Evolutionary conservation across 495 filamentous ascomycete genomes (phyloP).

Genomic region (Corynascus novoguineensis): DNA sequence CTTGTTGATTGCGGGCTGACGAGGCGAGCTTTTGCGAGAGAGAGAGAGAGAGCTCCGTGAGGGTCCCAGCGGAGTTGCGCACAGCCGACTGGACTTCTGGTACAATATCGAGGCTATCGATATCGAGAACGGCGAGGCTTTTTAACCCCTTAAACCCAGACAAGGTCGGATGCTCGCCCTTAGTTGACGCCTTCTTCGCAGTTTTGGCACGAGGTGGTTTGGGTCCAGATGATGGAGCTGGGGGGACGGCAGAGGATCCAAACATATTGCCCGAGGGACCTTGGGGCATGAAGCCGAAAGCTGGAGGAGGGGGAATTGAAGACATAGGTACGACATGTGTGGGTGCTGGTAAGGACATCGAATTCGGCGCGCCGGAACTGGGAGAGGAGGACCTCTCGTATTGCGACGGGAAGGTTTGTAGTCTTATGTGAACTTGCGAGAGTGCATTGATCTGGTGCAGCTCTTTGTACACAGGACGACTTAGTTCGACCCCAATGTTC

Average conservation of each 20-base stretch:
- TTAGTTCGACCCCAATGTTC: conserved; percentile 58
- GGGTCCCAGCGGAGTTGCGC: conserved; percentile 43
- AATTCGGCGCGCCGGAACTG: conserved; percentile 20
- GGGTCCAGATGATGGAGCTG: conserved; percentile 18
- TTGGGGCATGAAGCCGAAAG: conserved; percentile 18
- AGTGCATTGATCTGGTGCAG: conserved; percentile 49
- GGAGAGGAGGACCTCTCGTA: conserved; percentile 43
- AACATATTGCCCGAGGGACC: no score
- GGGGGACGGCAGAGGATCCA: conserved; percentile 13
- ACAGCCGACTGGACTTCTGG: conserved; percentile 51
- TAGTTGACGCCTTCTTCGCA: conserved; percentile 18
- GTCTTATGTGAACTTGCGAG: conserved; percentile 52
- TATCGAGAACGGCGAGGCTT: conserved; percentile 50
- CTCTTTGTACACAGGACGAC: conserved; percentile 50
- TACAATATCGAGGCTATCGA: conserved; percentile 51
- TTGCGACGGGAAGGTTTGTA: conserved; percentile 48
- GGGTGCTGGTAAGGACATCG: conserved; percentile 1
- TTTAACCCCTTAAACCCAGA: conserved; percentile 53
- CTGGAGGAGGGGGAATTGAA: conserved; percentile 12
- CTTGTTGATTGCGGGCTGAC: conserved; percentile 47
- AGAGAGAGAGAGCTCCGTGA: conserved; percentile 52
- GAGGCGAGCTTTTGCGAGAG: conserved; percentile 49
- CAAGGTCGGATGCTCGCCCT: conserved; percentile 42
- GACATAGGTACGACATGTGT: conserved; percentile 10
- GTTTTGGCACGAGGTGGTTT: conserved; percentile 24